Conservation (phyloP, 768 basidiomycete species). For the Suillus occidentalis region DNA sequence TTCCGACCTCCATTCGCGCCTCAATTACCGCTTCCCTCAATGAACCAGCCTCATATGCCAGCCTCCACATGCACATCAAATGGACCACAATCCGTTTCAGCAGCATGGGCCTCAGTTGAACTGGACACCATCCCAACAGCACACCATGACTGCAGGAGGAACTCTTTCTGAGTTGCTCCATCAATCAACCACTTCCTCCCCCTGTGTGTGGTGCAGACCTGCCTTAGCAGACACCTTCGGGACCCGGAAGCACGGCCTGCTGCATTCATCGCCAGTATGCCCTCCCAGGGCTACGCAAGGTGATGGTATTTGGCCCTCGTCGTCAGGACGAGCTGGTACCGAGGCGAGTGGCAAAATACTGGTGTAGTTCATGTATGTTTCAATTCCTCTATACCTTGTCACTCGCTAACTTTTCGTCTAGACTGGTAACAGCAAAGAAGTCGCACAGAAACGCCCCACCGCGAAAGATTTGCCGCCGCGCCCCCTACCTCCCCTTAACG, state of each 20-base stretch:
- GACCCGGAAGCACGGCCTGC: background rate
- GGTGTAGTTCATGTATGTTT: background rate
- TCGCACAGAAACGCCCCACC: background rate
- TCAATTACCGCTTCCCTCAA: too few relatives aligned
- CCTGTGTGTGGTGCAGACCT: too few relatives aligned
- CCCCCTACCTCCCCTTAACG: background rate
- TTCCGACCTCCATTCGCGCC: background rate
- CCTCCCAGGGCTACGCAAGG: background rate
- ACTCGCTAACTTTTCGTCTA: background rate
- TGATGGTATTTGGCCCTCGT: background rate
- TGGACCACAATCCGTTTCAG: background rate
- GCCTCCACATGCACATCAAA: too few relatives aligned
- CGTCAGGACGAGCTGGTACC: background rate
- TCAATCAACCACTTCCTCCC: too few relatives aligned
- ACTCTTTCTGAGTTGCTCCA: too few relatives aligned
- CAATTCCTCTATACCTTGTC: background rate
- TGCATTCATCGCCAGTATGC: background rate
- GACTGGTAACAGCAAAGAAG: background rate
- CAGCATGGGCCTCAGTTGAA: background rate
- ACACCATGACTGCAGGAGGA: too few relatives aligned
- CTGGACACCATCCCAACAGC: background rate
- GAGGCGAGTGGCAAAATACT: background rate
- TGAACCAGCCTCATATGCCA: background rate
- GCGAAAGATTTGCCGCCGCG: background rate
- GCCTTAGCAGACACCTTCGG: background rate